Evolutionary conservation across 768 basidiomycete genomes (phyloP), one percentile per base, ranked within the genome.

Genomic region (Xanthoconium purpureum): DNA sequence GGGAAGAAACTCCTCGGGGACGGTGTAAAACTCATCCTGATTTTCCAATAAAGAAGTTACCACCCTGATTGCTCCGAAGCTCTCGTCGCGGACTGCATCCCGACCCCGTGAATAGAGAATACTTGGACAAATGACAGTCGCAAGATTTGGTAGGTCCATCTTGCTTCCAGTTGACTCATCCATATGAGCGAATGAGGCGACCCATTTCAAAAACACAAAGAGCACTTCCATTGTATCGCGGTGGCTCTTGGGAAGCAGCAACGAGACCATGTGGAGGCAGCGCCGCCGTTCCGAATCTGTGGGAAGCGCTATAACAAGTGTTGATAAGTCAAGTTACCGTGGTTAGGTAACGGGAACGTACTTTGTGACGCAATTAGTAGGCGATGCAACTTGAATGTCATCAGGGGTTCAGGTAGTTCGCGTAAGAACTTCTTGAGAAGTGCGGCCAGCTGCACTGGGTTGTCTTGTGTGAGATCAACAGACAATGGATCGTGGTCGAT

Each of bases 181-280:
- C 78, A 95, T 85, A 73, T 99, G 96, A 47, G 97, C 94, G 71
- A 99, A 99, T 2, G 94, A 97, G 11, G 96, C 96, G 12, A 99
- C 97, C 97, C 97, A 99, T 74, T 98, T 97, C 62, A 99, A 80
- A 78, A 99, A 99, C 32, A 97, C 95, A 68, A 97, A 98, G 49
- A 99, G 77, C 49, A 97, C 92, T 73, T 99, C 97, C 84, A 97
- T 85, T 18, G 96, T 98, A 73, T 99, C 97, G 60, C 97, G 87
- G 71, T 99, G 92, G 58, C 84, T 83, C 75, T 93, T 94, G 35
- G 97, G 97, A 66, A 99, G 75, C 9, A 98, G 77, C 54, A 95
- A 77, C 40, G 88, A 88, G 15, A 94, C 78, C 62, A 96, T 80
- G 71, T 98, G 95, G 29, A 98, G 80, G 65, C 88, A 82, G 50